Evolutionary conservation across 73 alveolate genomes (phyloP).

Genomic region (Paramecium pentaurelia): DNA sequence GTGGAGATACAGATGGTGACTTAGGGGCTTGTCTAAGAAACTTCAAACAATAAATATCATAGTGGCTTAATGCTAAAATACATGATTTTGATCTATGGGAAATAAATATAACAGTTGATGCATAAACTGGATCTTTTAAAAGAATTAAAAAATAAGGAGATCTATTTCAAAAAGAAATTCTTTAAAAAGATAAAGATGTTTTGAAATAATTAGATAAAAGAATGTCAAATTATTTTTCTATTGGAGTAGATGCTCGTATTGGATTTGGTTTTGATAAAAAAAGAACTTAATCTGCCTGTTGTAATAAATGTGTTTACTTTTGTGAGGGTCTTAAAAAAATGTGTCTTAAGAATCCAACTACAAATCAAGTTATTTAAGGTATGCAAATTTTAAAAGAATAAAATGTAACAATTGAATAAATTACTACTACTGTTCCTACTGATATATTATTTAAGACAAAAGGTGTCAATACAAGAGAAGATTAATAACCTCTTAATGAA

Average conservation of each 20-base stretch:
- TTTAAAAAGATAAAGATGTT: conserved; percentile 14
- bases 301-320: conserved; percentile 85
- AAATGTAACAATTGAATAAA: conserved; percentile 53
- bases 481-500: conserved; percentile 29
- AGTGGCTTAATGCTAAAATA: conserved; percentile 65
- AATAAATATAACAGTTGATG: conserved; percentile 65
- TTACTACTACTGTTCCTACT: conserved; percentile 2
- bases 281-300: conserved; percentile 73
- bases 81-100: conserved; percentile 90
- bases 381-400: conserved; percentile 29
- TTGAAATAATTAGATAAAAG: conserved; percentile 63
- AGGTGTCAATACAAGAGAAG: conserved; percentile 15
- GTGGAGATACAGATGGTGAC: conserved; percentile 47
- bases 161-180: background rate
- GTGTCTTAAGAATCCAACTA: conserved; percentile 48
- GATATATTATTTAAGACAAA: background rate
- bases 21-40: conserved; percentile 56
- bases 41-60: conserved; percentile 23
- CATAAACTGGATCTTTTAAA: conserved; percentile 71
- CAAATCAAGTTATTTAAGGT: conserved; percentile 51
- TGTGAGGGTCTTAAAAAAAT: conserved; percentile 92
- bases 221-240: conserved; percentile 86
- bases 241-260: conserved; percentile 94
- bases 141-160: conserved; percentile 53
- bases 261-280: conserved; percentile 90